Evolutionary conservation across 2,329 filamentous ascomycete species (phyloP).

Genomic region (Aspergillus unguis): DNA sequence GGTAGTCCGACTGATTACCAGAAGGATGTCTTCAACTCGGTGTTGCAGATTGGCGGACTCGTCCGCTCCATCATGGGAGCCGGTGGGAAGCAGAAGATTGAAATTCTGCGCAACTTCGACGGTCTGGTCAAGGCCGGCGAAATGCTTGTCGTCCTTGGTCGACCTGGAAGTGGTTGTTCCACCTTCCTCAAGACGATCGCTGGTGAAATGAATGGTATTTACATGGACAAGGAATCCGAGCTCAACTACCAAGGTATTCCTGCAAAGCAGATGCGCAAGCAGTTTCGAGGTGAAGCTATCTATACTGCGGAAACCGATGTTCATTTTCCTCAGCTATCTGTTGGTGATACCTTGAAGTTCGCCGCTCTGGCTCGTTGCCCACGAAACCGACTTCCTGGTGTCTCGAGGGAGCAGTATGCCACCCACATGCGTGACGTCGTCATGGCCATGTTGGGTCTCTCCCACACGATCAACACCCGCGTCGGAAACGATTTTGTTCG

Average conservation of each 20-base stretch:
- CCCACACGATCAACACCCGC: slow-evolving; percentile 52
- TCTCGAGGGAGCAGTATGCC: slow-evolving; percentile 43
- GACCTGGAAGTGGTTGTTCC: slow-evolving; percentile 61
- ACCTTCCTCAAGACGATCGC: slow-evolving; percentile 82
- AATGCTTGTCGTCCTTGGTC: slow-evolving; percentile 57
- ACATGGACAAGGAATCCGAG: slow-evolving; percentile 65
- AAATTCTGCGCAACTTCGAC: slow-evolving; percentile 63
- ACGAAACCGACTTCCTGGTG: slow-evolving; percentile 37
- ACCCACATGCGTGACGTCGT: slow-evolving; percentile 45
- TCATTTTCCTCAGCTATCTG: slow-evolving; percentile 74
- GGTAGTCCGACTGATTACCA: slow-evolving; percentile 68
- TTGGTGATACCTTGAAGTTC: slow-evolving; percentile 76
- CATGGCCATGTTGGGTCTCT: slow-evolving; percentile 45
- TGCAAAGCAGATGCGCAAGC: slow-evolving; percentile 57
- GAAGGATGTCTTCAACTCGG: slow-evolving; percentile 39
- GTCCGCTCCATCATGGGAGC: slow-evolving; percentile 32
- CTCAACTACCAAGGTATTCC: slow-evolving; percentile 71
- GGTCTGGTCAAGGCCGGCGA: slow-evolving; percentile 59
- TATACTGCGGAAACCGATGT: slow-evolving; percentile 84
- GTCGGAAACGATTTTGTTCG: slow-evolving; percentile 57
- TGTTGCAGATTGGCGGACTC: slow-evolving; percentile 35
- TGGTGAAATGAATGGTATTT: slow-evolving; percentile 78
- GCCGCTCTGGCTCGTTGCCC: slow-evolving; percentile 65
- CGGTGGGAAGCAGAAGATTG: slow-evolving; percentile 48
- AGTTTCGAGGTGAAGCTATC: slow-evolving; percentile 79